A percentile compares a stretch with the other conserved stretches of the same genome.
These are phyloP conservation scores for Penicillium tannophilum DNA, from an alignment of 495 filamentous ascomycete species.

Conservation along the genomic window DNA sequence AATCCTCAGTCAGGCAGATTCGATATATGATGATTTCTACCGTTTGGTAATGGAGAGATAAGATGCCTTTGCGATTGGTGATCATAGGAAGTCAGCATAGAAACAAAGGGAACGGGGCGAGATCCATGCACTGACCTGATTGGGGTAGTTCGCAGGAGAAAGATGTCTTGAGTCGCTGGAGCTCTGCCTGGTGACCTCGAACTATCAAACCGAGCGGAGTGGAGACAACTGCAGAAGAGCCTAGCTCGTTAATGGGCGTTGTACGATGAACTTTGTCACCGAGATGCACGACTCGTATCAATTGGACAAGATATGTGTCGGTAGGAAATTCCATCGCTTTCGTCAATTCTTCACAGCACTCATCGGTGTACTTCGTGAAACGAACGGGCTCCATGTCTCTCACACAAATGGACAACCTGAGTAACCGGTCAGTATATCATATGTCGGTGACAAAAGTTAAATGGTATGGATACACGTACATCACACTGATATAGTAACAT, in stretches of 20 bases:
- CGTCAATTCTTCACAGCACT: constrained; percentile 24
- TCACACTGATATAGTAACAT: constrained; percentile 35
- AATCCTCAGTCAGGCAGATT: constrained; percentile 20
- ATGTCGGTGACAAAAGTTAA: not conserved
- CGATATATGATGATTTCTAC: constrained; percentile 29
- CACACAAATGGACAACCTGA: constrained; percentile 33
- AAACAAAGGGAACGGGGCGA: not conserved
- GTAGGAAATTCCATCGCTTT: constrained; percentile 18
- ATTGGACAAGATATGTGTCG: constrained; percentile 29
- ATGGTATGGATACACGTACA: constrained; percentile 19
- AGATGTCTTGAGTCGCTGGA: constrained; percentile 18
- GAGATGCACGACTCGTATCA: constrained; percentile 27
- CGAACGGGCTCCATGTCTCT: constrained; percentile 32
- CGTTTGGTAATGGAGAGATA: constrained; percentile 25
- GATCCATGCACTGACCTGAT: constrained; percentile 14
- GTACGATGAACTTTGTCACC: constrained; percentile 20
- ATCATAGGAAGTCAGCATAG: not conserved
- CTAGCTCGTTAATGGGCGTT: constrained; percentile 11
- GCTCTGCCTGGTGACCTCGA: constrained; percentile 19
- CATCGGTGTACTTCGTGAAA: constrained; percentile 33
- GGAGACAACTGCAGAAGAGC: constrained; percentile 4
- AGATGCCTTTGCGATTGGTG: constrained; percentile 7
- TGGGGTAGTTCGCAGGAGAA: constrained; percentile 19
- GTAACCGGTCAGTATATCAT: not conserved
- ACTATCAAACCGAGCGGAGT: constrained; percentile 26